Base-by-base conservation (phyloP, 176 grass and related monocot genomes). In the Elaeis guineensis region DNA sequence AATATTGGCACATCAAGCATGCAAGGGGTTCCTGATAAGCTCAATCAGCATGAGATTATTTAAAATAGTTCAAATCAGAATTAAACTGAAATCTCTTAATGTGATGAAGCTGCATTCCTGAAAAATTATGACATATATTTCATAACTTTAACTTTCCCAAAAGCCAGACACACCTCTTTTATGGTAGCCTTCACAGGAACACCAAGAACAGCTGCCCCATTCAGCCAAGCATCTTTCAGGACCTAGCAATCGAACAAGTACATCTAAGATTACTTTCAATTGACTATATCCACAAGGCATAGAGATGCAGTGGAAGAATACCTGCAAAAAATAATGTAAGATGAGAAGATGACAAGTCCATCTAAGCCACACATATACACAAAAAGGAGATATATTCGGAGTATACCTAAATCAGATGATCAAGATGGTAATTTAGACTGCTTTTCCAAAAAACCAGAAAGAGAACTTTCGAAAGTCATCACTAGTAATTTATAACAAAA, bases 151-250 rank as follows among this genome's bases (percentile, higher is more conserved):
- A 11, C 35, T 44, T 44, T 44, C 11, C 35, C 8, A 44, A 12
- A 44, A 12, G 35, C 35, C 2, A 44, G 35, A 53, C 51, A 20
- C 12, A 89, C 93, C 84, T 98, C 88, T 70, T 98, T 98, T 53
- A 98, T 86, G 22, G 93, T 98, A 63, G 88, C 87, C 89, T 98
- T 92, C 52, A 83, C 88, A 58, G 88, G 93, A 57, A 98, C 93
- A 19, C 93, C 93, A 78, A 92, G 93, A 59, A 98, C 93, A 86
- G 93, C 88, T 78, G 93, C 93, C 61, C 93, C 93, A 76, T 92
- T 81, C 65, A 81, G 59, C 56, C 67, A 79, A 52, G 83, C 93
- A 79, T 98, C 93, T 80, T 76, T 78, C 49, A 98, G 56, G 29
- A 98, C 93, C 93, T 98, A 86, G 11, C 59, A 55, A 83, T 51